phyloP scores from a whole-genome alignment of 108 stramenopile species.

The Pseudonitzschia multiseries region DNA sequence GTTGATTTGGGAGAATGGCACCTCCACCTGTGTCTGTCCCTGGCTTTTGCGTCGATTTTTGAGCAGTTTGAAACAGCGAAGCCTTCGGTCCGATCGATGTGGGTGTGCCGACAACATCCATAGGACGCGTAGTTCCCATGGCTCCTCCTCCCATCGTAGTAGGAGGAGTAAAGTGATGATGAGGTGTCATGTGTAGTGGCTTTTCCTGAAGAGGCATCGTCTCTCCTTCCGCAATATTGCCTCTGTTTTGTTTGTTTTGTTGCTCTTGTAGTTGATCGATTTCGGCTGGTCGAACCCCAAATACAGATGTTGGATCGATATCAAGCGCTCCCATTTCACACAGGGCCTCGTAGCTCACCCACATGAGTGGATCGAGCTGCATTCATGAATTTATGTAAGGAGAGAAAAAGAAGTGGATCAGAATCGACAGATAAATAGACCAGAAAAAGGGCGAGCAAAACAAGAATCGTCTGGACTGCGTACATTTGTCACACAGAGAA shows the following conservation, averaged over 20 bases:
- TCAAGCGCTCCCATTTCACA: slow-evolving; percentile 76
- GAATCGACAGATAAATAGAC: too few relatives aligned
- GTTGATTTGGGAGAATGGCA: slow-evolving; percentile 31
- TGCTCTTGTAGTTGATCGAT: slow-evolving; percentile 34
- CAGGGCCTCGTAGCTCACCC: slow-evolving; percentile 78
- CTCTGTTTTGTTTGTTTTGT: slow-evolving; percentile 8
- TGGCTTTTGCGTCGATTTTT: slow-evolving; percentile 18
- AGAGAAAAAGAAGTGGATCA: not conserved
- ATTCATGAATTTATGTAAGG: not conserved
- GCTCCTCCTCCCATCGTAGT: slow-evolving; percentile 9
- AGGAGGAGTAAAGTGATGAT: slow-evolving; percentile 29
- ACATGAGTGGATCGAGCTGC: slow-evolving; percentile 83
- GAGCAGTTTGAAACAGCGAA: slow-evolving; percentile 46
- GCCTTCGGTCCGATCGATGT: slow-evolving; percentile 33
- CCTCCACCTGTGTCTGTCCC: slow-evolving; percentile 9
- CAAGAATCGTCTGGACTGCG: too few relatives aligned
- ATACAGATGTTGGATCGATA: slow-evolving; percentile 64
- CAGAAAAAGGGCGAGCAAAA: too few relatives aligned
- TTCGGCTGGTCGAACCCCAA: slow-evolving; percentile 58
- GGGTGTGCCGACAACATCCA: slow-evolving; percentile 35
- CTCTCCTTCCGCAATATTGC: not conserved
- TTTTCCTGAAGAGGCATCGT: slow-evolving; percentile 34
- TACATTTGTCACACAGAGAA: too few relatives aligned
- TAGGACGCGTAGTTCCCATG: slow-evolving; percentile 20
- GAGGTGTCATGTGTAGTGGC: slow-evolving; percentile 28